Evolutionary conservation across 345 rosid genomes (phyloP).

Genomic region (Salix caprea): DNA sequence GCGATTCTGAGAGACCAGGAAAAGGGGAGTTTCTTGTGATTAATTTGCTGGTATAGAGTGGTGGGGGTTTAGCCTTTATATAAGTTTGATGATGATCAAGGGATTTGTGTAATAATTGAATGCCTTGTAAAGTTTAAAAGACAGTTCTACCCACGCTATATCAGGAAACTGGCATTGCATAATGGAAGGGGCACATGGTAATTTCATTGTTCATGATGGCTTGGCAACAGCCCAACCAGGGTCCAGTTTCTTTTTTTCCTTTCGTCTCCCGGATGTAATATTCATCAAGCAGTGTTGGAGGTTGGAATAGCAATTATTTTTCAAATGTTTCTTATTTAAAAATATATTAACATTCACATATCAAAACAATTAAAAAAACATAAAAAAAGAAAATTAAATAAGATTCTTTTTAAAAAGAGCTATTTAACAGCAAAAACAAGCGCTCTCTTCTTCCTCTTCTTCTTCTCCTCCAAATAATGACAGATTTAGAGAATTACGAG

Average conservation of each 20-base stretch:
- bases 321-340: no score
- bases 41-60: constrained; percentile 14
- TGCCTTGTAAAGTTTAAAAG: neutral
- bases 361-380: neutral
- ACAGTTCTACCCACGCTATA: constrained; percentile 7
- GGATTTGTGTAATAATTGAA: neutral
- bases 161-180: neutral
- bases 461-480: no score
- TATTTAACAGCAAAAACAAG: no score
- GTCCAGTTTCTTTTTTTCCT: neutral
- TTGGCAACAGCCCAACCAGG: constrained; percentile 27
- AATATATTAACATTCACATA: no score
- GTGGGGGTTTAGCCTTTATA: constrained; percentile 27
- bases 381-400: no score
- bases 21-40: constrained; percentile 8
- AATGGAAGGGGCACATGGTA: neutral
- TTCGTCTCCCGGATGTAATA: no score
- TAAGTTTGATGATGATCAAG: constrained; percentile 17
- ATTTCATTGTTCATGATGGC: constrained; percentile 4
- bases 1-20: neutral
- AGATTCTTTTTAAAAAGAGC: no score
- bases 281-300: no score
- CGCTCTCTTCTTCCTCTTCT: no score
- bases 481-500: no score
- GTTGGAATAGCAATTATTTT: no score